A percentile compares a stretch with the other conserved stretches of the same genome.
These are phyloP conservation scores for Trypanosoma theileri DNA, from an alignment of 208 protist species.

Conservation along the genomic window DNA sequence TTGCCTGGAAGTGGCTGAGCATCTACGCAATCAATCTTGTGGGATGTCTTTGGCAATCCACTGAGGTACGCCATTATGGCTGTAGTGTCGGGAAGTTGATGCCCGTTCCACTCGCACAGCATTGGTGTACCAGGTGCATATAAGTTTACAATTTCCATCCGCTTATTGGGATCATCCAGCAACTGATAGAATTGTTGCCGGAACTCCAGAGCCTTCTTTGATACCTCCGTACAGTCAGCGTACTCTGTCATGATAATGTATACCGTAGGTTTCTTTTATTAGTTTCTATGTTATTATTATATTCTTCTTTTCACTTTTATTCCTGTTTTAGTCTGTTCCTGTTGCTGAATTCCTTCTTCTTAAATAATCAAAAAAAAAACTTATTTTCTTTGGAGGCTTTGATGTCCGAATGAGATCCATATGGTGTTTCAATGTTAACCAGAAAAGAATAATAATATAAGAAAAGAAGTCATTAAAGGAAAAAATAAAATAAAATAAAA, in stretches of 20 bases:
- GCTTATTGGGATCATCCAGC: constrained; percentile 62
- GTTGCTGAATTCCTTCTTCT: too few relatives aligned
- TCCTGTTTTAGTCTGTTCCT: too few relatives aligned
- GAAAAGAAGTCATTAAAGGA: too few relatives aligned
- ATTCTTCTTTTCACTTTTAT: background rate
- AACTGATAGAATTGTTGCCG: constrained; percentile 75
- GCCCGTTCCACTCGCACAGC: constrained; percentile 89
- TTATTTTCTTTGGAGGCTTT: too few relatives aligned
- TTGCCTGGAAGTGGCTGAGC: constrained; percentile 90
- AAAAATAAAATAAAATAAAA: too few relatives aligned
- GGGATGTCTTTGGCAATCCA: constrained; percentile 63
- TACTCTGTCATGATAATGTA: constrained; percentile 49
- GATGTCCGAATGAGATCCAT: too few relatives aligned
- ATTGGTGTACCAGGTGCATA: constrained; percentile 72
- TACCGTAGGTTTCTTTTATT: background rate
- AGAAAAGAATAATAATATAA: too few relatives aligned
- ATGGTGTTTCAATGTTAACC: too few relatives aligned
- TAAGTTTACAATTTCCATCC: constrained; percentile 52
- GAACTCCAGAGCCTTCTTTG: constrained; percentile 82
- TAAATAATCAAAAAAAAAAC: too few relatives aligned
- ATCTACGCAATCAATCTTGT: constrained; percentile 82
- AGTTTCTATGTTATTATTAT: background rate
- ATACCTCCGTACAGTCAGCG: constrained; percentile 70
- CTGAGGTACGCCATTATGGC: constrained; percentile 68
- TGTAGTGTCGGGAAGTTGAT: constrained; percentile 48